Evolutionary conservation across 2,329 filamentous ascomycete genomes (phyloP), one percentile per base, ranked within the genome.

Genomic region (Stylonectria norvegica): DNA sequence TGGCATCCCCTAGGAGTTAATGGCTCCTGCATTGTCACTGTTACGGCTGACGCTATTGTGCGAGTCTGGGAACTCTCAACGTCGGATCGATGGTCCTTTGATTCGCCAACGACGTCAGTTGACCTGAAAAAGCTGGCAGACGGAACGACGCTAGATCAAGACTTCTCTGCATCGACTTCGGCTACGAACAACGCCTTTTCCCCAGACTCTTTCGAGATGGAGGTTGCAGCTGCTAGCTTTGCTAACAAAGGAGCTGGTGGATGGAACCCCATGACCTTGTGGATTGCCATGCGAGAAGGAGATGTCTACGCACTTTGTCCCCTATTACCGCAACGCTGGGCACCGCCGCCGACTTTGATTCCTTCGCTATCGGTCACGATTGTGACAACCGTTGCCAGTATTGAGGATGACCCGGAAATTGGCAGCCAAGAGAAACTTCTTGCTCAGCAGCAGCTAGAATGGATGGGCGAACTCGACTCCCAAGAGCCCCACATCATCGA

Each of bases 241-340:
- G 72, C 76, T 23, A 70, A 70, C 10, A 73, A 75, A 48, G 73
- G 72, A 23, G 78, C 78, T 5, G 91, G 89, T 11, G 89, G 89
- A 38, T 98, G 93, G 93, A 86, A 89, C 6, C 81, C 90, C 8
- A 96, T 96, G 86, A 97, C 93, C 1, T 73, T 98, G 9, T 98
- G 91, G 88, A 71, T 97, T 36, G 89, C 90, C n/a, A 98, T 96
- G 86, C 81, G 81, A 25, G 86, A 89, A 44, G 93, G 93, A 4
- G 90, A 96, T 58, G 78, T 97, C 5, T 98, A 98, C 59, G 90
- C 91, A 2, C 71, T 98, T 7, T 96, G 90, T 59, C 93, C 93
- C 2, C 73, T 98, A 28, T 71, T 98, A 20, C 93, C 93, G 1
- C 81, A 82, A 36, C 88, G 85, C 55, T 97, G 91, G 89, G 81